A percentile compares a stretch with the other conserved stretches of the same genome.
These are phyloP conservation scores for Lipomyces orientalis DNA, from an alignment of 805 yeast genomes.

Conservation along the genomic window DNA sequence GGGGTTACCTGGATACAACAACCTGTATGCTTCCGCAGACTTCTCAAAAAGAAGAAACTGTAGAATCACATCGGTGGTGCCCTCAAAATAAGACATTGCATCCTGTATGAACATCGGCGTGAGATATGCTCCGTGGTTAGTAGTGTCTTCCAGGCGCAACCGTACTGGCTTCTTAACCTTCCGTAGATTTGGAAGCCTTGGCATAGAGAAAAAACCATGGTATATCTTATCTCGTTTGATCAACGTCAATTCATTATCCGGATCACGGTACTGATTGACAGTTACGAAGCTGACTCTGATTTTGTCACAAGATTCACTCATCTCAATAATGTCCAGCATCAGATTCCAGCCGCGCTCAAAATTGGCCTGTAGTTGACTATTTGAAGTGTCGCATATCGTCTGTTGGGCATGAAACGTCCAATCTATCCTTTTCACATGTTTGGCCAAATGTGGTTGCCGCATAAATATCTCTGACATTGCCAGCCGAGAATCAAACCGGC, in stretches of 20 bases:
- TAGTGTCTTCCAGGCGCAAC: background rate
- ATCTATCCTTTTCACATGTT: background rate
- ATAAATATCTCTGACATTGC: background rate
- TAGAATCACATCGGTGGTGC: background rate
- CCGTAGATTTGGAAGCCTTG: background rate
- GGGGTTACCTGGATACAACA: background rate
- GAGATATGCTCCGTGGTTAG: background rate
- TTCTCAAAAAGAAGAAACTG: background rate
- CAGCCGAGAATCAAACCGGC: conserved; percentile 1
- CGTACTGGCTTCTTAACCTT: background rate
- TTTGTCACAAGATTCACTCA: background rate
- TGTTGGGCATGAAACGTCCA: background rate
- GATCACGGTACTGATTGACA: conserved; percentile 2
- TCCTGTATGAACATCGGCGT: background rate
- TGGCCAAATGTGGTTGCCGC: conserved; percentile 1
- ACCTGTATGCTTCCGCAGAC: background rate
- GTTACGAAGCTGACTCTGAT: background rate
- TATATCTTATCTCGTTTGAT: background rate
- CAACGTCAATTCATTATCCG: background rate
- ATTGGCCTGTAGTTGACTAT: background rate
- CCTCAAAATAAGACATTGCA: background rate
- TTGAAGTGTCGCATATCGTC: background rate
- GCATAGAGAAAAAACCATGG: background rate
- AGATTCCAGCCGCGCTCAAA: background rate
- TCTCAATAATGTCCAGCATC: conserved; percentile 1